These are phyloP conservation scores for Calonectria naviculata DNA, from an alignment of 2,329 filamentous ascomycete genomes.

Conservation along the genomic window DNA sequence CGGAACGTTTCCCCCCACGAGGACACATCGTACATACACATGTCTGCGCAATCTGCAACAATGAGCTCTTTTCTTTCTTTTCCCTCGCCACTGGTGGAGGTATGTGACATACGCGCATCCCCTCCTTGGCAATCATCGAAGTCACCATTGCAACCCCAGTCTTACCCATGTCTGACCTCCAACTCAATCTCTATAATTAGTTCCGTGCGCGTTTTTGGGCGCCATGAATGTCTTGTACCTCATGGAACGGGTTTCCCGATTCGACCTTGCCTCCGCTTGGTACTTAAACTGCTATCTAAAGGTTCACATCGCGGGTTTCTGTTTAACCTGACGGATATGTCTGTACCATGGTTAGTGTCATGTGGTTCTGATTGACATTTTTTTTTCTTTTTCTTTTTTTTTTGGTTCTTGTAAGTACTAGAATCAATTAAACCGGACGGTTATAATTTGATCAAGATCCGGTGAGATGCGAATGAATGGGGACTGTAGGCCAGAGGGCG, in stretches of 20 bases:
- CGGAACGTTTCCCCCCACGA: neutral
- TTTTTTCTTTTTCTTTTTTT: too few relatives aligned
- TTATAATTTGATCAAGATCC: neutral
- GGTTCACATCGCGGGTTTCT: neutral
- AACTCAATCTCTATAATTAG: constrained; percentile 19
- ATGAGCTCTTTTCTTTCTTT: constrained; percentile 18
- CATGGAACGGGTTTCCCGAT: neutral
- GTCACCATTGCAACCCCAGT: constrained; percentile 18
- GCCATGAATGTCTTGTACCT: neutral
- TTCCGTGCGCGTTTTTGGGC: neutral
- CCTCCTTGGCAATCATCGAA: constrained; percentile 9
- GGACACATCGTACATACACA: constrained; percentile 15
- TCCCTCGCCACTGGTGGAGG: constrained; percentile 7
- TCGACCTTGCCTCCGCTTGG: neutral
- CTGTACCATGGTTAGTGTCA: neutral
- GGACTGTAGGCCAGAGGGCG: too few relatives aligned
- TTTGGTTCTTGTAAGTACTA: neutral
- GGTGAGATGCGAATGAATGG: neutral
- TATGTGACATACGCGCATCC: constrained; percentile 1
- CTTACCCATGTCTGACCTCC: constrained; percentile 18
- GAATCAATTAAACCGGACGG: neutral
- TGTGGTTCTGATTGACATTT: neutral
- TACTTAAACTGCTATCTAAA: neutral
- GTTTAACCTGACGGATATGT: neutral
- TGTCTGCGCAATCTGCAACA: constrained; percentile 5